Conservation (phyloP, 1,139 yeast species). For the Kodamaea derodonti region DNA sequence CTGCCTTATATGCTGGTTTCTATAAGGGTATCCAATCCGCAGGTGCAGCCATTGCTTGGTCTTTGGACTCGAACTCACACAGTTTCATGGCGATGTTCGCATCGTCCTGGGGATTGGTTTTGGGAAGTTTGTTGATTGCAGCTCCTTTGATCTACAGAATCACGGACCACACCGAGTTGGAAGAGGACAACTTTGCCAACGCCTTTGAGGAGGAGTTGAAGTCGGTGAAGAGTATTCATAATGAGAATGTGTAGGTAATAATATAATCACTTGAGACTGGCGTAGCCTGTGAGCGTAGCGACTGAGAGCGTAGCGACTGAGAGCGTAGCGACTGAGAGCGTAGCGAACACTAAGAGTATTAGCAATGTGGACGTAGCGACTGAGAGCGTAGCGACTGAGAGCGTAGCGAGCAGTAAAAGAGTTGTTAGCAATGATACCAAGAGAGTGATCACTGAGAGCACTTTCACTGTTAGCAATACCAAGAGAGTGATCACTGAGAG, state of each 20-base stretch:
- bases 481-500: too few species aligned
- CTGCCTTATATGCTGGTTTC: conserved; percentile 58
- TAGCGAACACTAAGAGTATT: too few species aligned
- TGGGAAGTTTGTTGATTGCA: conserved; percentile 40
- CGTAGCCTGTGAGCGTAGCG: not conserved
- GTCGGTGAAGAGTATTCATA: conserved; percentile 6
- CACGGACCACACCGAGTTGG: conserved; percentile 42
- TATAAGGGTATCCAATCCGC: conserved; percentile 64
- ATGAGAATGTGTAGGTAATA: not conserved
- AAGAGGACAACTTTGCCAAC: conserved; percentile 23
- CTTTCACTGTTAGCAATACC: too few species aligned
- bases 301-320: not conserved
- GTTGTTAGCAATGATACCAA: too few species aligned
- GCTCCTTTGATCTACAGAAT: conserved; percentile 35
- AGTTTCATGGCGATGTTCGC: conserved; percentile 47
- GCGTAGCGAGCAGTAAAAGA: not conserved
- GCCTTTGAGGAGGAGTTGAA: conserved; percentile 9
- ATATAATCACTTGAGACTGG: too few species aligned
- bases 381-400: not conserved
- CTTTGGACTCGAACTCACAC: conserved; percentile 44
- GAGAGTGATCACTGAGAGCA: too few species aligned
- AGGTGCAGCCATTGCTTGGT: conserved; percentile 61
- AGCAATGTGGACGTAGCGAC: not conserved
- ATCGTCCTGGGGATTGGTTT: conserved; percentile 54
- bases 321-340: not conserved